Conservation (phyloP, 805 yeast species). For the Saccharomycopsis guyanensis region DNA sequence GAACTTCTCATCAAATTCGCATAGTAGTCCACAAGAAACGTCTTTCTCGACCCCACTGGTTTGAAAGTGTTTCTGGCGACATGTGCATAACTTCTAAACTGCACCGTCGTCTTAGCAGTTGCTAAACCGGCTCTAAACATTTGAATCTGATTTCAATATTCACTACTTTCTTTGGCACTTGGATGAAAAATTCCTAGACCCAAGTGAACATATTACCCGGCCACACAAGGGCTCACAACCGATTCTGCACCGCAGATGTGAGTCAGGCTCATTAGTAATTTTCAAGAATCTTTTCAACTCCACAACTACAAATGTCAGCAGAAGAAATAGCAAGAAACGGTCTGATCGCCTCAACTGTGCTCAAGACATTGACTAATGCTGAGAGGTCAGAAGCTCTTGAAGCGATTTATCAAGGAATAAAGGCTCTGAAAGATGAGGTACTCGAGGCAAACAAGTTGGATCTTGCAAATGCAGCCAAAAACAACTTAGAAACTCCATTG, state of each 20-base stretch:
- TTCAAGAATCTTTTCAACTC: no score
- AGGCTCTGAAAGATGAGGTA: constrained; percentile 50
- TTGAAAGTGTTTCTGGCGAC: constrained; percentile 45
- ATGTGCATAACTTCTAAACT: not conserved
- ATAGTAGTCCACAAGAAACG: constrained; percentile 77
- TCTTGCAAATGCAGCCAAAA: constrained; percentile 57
- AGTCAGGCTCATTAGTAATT: no score
- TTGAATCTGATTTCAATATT: no score
- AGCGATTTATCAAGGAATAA: constrained; percentile 64
- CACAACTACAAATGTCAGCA: no score
- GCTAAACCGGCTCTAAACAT: no score
- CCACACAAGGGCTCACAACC: no score
- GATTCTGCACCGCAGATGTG: no score
- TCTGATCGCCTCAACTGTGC: constrained; percentile 70
- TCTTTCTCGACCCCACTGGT: constrained; percentile 67
- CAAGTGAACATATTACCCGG: no score
- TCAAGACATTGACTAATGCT: constrained; percentile 70
- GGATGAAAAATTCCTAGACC: no score
- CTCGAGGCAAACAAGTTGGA: constrained; percentile 70
- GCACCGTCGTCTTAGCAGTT: no score
- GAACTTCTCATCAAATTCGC: constrained; percentile 58
- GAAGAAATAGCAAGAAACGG: constrained; percentile 66
- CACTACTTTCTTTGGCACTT: no score
- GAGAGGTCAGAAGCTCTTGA: constrained; percentile 67
- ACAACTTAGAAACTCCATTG: constrained; percentile 59